Conservation (phyloP, 2,329 filamentous ascomycete species). For the Fusarium bactridioides region DNA sequence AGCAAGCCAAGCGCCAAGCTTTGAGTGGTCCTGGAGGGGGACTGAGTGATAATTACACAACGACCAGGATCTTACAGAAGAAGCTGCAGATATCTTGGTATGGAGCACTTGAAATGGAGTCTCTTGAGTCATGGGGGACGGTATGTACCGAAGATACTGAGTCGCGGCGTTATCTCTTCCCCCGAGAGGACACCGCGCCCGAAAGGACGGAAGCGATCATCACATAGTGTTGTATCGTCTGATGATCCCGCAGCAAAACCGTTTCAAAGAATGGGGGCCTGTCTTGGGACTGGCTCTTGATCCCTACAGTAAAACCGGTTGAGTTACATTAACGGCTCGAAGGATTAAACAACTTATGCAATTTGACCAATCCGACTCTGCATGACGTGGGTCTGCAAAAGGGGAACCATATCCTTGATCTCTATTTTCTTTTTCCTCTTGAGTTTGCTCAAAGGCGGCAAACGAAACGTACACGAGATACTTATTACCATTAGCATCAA, state of each 20-base stretch:
- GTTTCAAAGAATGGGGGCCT: background rate
- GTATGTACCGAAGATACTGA: background rate
- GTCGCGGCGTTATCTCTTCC: slow-evolving; percentile 10
- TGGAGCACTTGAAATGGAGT: background rate
- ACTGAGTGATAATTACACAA: background rate
- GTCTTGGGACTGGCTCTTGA: slow-evolving; percentile 6
- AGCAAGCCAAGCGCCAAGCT: background rate
- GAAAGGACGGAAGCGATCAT: background rate
- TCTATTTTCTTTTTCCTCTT: background rate
- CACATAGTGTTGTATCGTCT: background rate
- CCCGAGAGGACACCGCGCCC: background rate
- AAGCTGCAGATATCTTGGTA: background rate
- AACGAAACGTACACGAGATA: background rate
- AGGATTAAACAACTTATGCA: background rate
- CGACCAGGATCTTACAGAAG: background rate
- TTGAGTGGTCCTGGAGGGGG: background rate
- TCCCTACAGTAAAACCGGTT: background rate
- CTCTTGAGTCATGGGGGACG: background rate
- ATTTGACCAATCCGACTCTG: background rate
- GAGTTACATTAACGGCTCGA: background rate
- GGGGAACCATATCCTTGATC: background rate
- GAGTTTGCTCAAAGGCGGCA: background rate
- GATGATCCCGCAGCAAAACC: background rate
- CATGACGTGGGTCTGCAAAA: background rate
- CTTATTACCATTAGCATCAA: background rate